These are phyloP conservation scores for Lolium rigidum DNA, from an alignment of 176 grass and related monocot genomes.

Conservation along the genomic window DNA sequence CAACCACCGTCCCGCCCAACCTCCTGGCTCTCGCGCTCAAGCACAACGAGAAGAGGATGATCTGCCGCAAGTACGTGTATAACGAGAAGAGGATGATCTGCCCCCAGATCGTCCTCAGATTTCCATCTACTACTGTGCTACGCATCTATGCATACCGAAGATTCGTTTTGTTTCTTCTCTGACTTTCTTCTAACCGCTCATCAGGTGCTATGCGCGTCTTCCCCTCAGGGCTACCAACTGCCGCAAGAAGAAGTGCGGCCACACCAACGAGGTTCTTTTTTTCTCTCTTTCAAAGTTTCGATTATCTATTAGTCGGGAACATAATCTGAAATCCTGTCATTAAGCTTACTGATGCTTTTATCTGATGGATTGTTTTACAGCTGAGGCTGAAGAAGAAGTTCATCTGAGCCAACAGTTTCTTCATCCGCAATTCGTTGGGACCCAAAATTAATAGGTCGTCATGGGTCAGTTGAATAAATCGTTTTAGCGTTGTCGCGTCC, in stretches of 20 bases:
- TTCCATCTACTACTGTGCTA: no score
- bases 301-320: neutral
- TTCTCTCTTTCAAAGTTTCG: no score
- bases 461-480: neutral
- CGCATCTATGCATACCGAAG: no score
- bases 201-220: conserved; percentile 39
- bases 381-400: conserved; percentile 44
- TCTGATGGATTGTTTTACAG: conserved; percentile 8
- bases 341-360: neutral
- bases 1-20: neutral
- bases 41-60: neutral
- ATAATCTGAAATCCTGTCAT: neutral
- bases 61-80: conserved; percentile 18
- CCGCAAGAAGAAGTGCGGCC: conserved; percentile 51
- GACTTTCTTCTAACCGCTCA: neutral
- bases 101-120: no score
- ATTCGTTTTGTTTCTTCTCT: no score
- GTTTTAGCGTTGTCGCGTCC: neutral
- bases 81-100: no score
- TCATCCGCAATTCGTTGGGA: no score
- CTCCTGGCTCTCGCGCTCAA: neutral
- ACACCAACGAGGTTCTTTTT: conserved; percentile 14
- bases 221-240: conserved; percentile 36
- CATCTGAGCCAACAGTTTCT: neutral
- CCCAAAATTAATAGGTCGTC: no score